Base-by-base conservation (phyloP, 805 yeast genomes). In the Starmerella floris region DNA sequence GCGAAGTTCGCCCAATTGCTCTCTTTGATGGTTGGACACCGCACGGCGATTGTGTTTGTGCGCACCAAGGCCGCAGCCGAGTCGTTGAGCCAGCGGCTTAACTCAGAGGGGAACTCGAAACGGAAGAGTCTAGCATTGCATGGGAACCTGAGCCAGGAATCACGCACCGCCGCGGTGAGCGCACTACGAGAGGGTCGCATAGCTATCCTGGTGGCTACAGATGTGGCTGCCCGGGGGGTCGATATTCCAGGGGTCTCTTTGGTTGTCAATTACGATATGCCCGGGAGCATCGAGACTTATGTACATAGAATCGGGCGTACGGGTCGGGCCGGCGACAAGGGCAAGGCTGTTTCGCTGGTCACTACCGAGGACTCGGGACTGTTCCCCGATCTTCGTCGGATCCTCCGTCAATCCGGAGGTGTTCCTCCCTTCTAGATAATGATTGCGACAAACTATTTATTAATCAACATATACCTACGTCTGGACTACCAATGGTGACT, bases 281-380 rank as follows among this genome's bases (percentile, higher is more conserved):
- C 85, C 9, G 73, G 69, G 48, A 67, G 68, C 27, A 72, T 85
- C 35, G 95, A 85, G 49, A 87, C 80, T 45, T 88, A 85, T 53
- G 73, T 88, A 17, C 98, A 88, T 62, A 71, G 97, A 56, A 79
- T 88, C 39, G 98, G 98, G 44, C 76, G 98, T 63, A 88, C 98
- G 0, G 98, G 97, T 30, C 74, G 98, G 60, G 96, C 95, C 0
- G 97, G 96, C 0, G 74, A 73, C 37, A 58, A 57, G 5, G 98
- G 98, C 35, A 66, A 71, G 9, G 79, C 95, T 4, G 65, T 77
- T 11, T 80, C 95, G 0, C 81, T 83, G 50, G 59, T 85, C 13
- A 31, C 39, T 2, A 39, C 30, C 2, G 23, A 23, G 3, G 56
- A 54, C 34, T 10, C 32, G 21, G 25, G 42, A 3, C 19, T 51